phyloP scores from a whole-genome alignment of 2,329 filamentous ascomycete species.

The Paracorniculantispora psalliotae region DNA sequence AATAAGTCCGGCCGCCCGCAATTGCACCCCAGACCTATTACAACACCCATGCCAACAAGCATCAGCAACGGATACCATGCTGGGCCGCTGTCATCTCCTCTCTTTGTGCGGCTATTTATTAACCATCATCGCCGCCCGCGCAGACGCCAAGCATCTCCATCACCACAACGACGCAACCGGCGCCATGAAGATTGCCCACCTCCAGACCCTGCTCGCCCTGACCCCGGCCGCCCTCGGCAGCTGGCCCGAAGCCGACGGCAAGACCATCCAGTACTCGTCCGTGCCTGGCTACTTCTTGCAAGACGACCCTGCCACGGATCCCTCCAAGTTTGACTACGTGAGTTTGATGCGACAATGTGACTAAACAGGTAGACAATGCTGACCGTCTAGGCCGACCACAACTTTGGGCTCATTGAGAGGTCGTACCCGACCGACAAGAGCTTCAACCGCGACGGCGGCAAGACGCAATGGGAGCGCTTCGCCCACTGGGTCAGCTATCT shows the following conservation, averaged over 20 bases:
- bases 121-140: not conserved
- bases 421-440: constrained; percentile 52
- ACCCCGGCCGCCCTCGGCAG: constrained; percentile 24
- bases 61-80: not conserved
- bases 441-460: constrained; percentile 33
- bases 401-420: constrained; percentile 62
- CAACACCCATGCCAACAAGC: not conserved
- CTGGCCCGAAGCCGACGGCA: constrained; percentile 29
- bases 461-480: constrained; percentile 63
- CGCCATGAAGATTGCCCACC: constrained; percentile 28
- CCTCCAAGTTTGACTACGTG: constrained; percentile 60
- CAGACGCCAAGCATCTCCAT: not conserved
- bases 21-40: not conserved
- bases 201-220: constrained; percentile 27
- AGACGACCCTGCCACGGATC: constrained; percentile 52
- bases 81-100: not conserved
- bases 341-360: constrained; percentile 20
- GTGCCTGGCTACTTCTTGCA: constrained; percentile 61
- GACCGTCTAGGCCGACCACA: constrained; percentile 44
- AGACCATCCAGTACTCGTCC: constrained; percentile 54
- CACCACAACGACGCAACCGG: not conserved
- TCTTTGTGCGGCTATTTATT: constrained; percentile 1
- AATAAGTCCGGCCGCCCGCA: not conserved
- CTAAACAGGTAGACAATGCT: too few relatives aligned
- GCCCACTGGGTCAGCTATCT: constrained; percentile 50